Conservation (phyloP, 169 alveolate genomes). For the Cyclospora cayetanensis region DNA sequence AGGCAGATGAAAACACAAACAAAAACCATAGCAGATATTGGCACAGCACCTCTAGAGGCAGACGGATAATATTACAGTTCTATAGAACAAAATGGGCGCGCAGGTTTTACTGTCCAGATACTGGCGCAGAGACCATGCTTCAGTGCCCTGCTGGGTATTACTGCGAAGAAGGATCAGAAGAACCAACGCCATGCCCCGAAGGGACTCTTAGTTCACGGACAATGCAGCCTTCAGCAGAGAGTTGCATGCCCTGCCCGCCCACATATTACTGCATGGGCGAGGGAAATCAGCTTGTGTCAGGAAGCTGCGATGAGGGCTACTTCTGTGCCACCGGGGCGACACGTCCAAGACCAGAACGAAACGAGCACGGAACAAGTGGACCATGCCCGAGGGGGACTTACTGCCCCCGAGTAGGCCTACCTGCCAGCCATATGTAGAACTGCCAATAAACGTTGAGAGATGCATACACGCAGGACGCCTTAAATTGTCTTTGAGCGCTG, state of each 20-base stretch:
- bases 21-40: too few relatives aligned
- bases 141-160: constrained; percentile 49
- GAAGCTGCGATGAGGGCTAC: constrained; percentile 33
- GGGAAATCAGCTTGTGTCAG: constrained; percentile 9
- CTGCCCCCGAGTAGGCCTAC: constrained; percentile 4
- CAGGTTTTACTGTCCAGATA: constrained; percentile 15
- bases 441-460: too few relatives aligned
- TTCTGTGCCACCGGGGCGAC: constrained; percentile 21
- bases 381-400: constrained; percentile 16
- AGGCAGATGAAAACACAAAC: too few relatives aligned
- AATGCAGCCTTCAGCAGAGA: neutral
- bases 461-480: too few relatives aligned
- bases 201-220: neutral
- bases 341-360: neutral
- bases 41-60: too few relatives aligned
- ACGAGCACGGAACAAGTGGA: neutral
- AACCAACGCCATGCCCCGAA: neutral
- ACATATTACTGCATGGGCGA: neutral
- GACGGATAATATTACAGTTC: too few relatives aligned
- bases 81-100: too few relatives aligned
- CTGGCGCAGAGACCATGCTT: neutral
- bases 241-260: constrained; percentile 47
- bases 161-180: constrained; percentile 1
- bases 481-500: too few relatives aligned
- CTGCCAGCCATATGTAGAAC: too few relatives aligned